These are phyloP conservation scores for Cantharellus cinnabarinus DNA, from an alignment of 768 basidiomycete genomes.

Conservation along the genomic window DNA sequence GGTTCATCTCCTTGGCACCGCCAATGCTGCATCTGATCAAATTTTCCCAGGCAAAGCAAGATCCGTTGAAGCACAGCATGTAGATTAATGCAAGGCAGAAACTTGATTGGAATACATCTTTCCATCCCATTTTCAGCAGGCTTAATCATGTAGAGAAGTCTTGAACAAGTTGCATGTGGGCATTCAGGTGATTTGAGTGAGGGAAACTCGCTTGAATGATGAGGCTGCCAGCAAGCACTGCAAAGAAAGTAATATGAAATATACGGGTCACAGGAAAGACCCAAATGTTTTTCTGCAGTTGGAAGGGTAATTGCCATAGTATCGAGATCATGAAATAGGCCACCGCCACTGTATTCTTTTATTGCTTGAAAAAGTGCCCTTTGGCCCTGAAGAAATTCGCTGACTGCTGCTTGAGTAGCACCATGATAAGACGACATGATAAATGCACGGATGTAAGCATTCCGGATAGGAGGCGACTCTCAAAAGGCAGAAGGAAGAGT, in stretches of 20 bases:
- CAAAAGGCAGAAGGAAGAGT: constrained; percentile 10
- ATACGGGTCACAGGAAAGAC: constrained; percentile 2
- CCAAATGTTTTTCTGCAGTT: constrained; percentile 12
- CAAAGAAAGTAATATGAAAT: neutral
- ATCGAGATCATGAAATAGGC: neutral
- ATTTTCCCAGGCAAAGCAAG: constrained; percentile 12
- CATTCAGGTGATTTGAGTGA: no score
- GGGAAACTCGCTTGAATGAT: no score
- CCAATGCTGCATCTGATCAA: constrained; percentile 14
- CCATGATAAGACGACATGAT: constrained; percentile 9
- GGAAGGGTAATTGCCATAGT: constrained; percentile 9
- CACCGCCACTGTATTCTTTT: neutral
- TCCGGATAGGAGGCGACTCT: constrained; percentile 12
- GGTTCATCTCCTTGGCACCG: constrained; percentile 9
- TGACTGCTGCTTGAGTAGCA: constrained; percentile 6
- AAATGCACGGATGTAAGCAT: constrained; percentile 12
- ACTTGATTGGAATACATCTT: constrained; percentile 11
- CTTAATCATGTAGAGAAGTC: constrained; percentile 9
- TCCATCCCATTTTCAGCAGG: neutral
- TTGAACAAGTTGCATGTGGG: constrained; percentile 3
- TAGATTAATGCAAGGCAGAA: constrained; percentile 11
- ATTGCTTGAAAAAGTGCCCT: neutral
- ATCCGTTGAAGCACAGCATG: constrained; percentile 9
- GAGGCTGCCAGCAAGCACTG: neutral
- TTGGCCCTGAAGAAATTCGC: constrained; percentile 3